A percentile compares a stretch with the other conserved stretches of the same genome.
These are phyloP conservation scores for Pseudogymnoascus sp. DNA, from an alignment of 2,329 filamentous ascomycete species.

Conservation along the genomic window DNA sequence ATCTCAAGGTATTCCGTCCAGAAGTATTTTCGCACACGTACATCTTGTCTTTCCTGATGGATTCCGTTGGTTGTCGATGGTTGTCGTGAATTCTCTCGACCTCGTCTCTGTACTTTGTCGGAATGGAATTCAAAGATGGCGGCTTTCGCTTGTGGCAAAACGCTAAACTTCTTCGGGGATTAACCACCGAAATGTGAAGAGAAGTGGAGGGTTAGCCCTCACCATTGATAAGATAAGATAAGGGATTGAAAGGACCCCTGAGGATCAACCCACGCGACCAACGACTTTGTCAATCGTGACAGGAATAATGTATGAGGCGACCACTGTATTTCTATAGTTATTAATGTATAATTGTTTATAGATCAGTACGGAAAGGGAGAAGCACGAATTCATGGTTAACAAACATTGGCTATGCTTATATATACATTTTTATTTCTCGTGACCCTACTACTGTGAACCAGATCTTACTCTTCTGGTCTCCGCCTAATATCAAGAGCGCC, in stretches of 20 bases:
- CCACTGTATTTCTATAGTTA: not conserved
- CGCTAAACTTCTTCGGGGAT: constrained; percentile 4
- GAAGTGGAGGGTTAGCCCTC: constrained; percentile 5
- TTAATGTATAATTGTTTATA: not conserved
- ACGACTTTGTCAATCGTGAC: not conserved
- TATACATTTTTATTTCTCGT: not conserved
- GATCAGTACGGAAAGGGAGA: not conserved
- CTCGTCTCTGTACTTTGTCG: constrained; percentile 7
- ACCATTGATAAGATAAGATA: constrained; percentile 5
- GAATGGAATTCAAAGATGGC: constrained; percentile 8
- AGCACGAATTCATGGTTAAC: not conserved
- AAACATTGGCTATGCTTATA: not conserved
- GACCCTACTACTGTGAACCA: not conserved
- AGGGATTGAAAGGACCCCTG: not conserved
- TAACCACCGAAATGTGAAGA: not conserved
- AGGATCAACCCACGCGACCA: constrained; percentile 2
- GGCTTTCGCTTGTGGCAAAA: constrained; percentile 1
- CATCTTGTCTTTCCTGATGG: constrained; percentile 11
- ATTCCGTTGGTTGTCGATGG: constrained; percentile 10
- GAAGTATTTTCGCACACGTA: constrained; percentile 9
- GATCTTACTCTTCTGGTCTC: not conserved
- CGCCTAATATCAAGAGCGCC: not conserved
- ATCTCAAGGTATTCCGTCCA: constrained; percentile 3
- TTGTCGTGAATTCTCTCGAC: constrained; percentile 10
- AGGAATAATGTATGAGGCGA: not conserved